Evolutionary conservation across 192 early-diverging fungal genomes (phyloP), one percentile per base, ranked within the genome.

Genomic region (Powellomyces hirtus): DNA sequence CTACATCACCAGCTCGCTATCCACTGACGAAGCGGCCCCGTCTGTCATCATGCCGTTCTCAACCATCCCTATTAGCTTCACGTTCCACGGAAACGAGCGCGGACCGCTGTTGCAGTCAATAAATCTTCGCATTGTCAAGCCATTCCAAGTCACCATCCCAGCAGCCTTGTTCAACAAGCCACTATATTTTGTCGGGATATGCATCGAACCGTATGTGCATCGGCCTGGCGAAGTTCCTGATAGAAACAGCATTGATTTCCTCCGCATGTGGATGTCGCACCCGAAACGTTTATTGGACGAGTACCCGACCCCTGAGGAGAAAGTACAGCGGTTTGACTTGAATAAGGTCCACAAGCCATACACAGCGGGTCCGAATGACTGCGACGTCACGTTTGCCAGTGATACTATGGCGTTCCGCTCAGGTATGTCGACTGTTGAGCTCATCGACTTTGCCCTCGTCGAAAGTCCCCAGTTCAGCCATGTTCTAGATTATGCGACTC

Each of bases 201-300:
- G 85, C 37, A 75, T 86, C 59, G 81, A 86, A 42, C 83, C 84
- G 8, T 81, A 78, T 40, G 2, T 64, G 13, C 74, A 76, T 60
- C 27, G 59, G n/a, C 70, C 79, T 5, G 75, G 74, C 0, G 74
- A 82, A 38, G 31, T 77, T 18, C 77, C 73, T 6, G 82, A 84
- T 61, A 83, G 76, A 61, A 80, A 85, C 64, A 72, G 81, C 4
- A 77, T 81, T 29, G 77, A 84, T 49, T 73, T 81, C 31, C 26
- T 82, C 60, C 36, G 80, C 61, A 76, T 81, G 67, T 86, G 84
- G 84, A 81, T 86, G 79, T 81, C 80, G 6, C 82, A 84, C 59
- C 78, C 82, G 11, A 77, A 81, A 70, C 52, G 77, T 18, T 37
- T 86, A 8, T n/a, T 76, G 7, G 84, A 82, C 45, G 79, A 85